Conservation (phyloP, 164 flowering plant species). For the Buxus sempervirens region DNA sequence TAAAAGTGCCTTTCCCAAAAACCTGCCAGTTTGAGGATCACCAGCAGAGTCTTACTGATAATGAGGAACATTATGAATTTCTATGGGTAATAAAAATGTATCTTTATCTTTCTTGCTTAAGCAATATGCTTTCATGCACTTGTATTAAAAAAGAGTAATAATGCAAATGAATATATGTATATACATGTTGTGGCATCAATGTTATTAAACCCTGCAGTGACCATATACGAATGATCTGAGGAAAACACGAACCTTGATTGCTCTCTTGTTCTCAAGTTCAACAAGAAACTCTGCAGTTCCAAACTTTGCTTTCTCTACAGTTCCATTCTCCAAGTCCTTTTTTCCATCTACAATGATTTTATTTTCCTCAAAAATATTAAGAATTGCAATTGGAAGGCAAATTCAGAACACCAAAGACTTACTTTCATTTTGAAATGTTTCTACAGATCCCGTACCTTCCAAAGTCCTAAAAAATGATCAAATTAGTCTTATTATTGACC, state of each 20-base stretch:
- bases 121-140: no score
- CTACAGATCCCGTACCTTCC: constrained; percentile 10
- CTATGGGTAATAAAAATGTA: background rate
- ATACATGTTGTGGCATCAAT: no score
- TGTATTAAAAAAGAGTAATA: no score
- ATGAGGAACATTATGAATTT: background rate
- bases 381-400: background rate
- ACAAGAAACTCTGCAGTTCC: constrained; percentile 73
- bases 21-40: constrained; percentile 36
- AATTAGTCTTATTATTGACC: background rate
- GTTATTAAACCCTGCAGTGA: background rate
- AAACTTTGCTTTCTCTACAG: constrained; percentile 38
- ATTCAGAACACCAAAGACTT: background rate
- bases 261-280: constrained; percentile 66
- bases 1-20: constrained; percentile 54
- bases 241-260: constrained; percentile 59
- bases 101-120: no score
- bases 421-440: constrained; percentile 18
- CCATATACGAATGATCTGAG: background rate
- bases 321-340: constrained; percentile 38
- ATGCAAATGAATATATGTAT: no score
- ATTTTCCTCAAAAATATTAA: background rate
- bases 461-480: constrained; percentile 11
- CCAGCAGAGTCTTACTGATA: background rate
- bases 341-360: constrained; percentile 15